phyloP scores from a whole-genome alignment of 345 rosid species.

The Chamaenerion angustifolium region DNA sequence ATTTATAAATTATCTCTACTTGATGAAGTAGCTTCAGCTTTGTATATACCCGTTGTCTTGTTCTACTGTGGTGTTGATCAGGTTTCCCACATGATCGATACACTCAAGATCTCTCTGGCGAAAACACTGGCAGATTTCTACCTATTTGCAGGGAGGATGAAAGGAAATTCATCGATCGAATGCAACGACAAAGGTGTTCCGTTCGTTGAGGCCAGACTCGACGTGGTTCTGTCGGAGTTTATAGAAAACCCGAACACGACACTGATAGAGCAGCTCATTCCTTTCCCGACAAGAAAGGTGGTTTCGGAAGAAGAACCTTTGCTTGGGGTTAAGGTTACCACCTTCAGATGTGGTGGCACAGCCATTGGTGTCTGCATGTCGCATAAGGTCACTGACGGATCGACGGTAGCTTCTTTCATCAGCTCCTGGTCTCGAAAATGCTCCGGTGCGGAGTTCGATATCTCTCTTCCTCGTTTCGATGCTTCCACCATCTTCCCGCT shows the following conservation, averaged over 20 bases:
- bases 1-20: conserved; percentile 3
- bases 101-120: conserved; percentile 5
- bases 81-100: neutral
- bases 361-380: conserved; percentile 7
- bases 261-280: conserved; percentile 1
- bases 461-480: neutral
- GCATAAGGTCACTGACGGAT: conserved; percentile 8
- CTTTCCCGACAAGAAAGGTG: neutral
- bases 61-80: neutral
- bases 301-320: neutral
- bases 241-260: neutral
- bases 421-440: neutral
- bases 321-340: conserved; percentile 1
- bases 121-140: conserved; percentile 5
- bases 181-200: conserved; percentile 7
- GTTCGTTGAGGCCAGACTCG: conserved; percentile 1
- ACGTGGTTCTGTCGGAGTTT: conserved; percentile 1
- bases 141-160: conserved; percentile 8
- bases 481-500: conserved; percentile 1
- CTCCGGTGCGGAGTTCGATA: neutral
- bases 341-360: conserved; percentile 7
- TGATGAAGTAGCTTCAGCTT: conserved; percentile 3
- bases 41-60: conserved; percentile 1
- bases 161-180: conserved; percentile 2
- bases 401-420: conserved; percentile 3